phyloP scores from a whole-genome alignment of 495 filamentous ascomycete genomes.

The Friedmanniomyces simplex region DNA sequence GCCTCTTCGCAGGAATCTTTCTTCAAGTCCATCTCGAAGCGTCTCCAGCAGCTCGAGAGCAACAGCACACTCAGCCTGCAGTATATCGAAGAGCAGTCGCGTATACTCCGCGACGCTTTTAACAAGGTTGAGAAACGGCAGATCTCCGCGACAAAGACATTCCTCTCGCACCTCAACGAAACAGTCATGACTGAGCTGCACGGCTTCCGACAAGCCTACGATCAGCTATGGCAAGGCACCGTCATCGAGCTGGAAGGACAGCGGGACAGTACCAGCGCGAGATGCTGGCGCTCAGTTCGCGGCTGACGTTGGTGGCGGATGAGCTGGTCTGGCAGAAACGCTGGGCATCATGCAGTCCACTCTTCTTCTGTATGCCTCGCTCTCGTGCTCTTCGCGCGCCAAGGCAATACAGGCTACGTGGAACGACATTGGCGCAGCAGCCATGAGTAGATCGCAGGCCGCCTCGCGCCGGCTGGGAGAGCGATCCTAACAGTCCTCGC shows the following conservation, averaged over 20 bases:
- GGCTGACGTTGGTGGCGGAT: slow-evolving; percentile 78
- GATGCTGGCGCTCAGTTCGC: slow-evolving; percentile 66
- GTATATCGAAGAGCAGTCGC: slow-evolving; percentile 94
- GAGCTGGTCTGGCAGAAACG: slow-evolving; percentile 94
- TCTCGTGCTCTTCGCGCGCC: slow-evolving; percentile 68
- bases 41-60: slow-evolving; percentile 77
- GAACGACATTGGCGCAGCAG: slow-evolving; percentile 47
- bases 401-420: slow-evolving; percentile 36
- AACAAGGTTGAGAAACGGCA: slow-evolving; percentile 83
- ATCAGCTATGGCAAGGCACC: slow-evolving; percentile 91
- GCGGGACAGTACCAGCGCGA: slow-evolving; percentile 67
- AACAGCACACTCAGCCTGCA: slow-evolving; percentile 88
- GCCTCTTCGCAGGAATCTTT: slow-evolving; percentile 73
- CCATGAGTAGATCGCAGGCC: slow-evolving; percentile 30
- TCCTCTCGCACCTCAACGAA: slow-evolving; percentile 71
- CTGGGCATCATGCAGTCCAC: slow-evolving; percentile 79
- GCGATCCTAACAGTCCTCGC: slow-evolving; percentile 19
- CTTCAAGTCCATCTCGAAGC: slow-evolving; percentile 92
- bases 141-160: slow-evolving; percentile 66
- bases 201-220: slow-evolving; percentile 74
- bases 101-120: slow-evolving; percentile 82
- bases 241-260: slow-evolving; percentile 84
- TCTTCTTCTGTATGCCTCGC: slow-evolving; percentile 80
- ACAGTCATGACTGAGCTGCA: slow-evolving; percentile 81
- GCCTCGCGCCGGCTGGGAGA: slow-evolving; percentile 23